Evolutionary conservation across 106 monocot species (phyloP), one percentile per base, ranked within the genome.

Genomic region (Acanthochlamys bracteata): DNA sequence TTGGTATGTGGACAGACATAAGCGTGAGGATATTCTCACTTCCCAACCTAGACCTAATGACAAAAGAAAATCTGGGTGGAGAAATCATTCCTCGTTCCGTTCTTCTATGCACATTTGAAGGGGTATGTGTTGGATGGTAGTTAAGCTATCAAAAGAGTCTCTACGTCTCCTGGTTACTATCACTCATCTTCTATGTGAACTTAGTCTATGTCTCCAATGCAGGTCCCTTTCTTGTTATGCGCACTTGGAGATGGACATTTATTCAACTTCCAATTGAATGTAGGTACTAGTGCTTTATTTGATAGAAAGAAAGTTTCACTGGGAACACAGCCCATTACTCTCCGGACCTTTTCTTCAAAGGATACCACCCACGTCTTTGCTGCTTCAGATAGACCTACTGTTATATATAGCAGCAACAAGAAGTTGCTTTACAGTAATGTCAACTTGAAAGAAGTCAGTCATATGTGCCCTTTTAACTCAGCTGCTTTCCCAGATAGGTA

Each of bases 1-100:
- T 98, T 66, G 96, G 96, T 51, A 98, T 98, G 96, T 98, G 96
- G 96, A 98, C 96, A 45, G 96, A 98, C 68, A 91, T 98, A 59
- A 91, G 91, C 71, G 91, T 92, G 21, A 88, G 88, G 66, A 81
- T 98, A 62, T 85, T 81, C 74, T 85, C 88, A 60, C 85, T 98
- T 39, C 96, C 96, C 11, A 55, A 67, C 25, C 59, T 98, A 64
- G 85, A 98, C 49, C 71, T 83, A 41, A 66, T 88, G 61, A 83
- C 73, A 42, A 91, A 83, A 61, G 96, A 91, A 69, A 74, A 59
- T 68, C 69, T 98, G 65, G 96, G 96, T 68, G 96, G 96, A 64
- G 73, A 98, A 75, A 91, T 98, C 56, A 91, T 98, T 68, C 91
- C 96, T 72, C 91, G 91, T 11, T 98, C 96, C 60, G 96, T 98